Conservation (phyloP, 768 basidiomycete species). For the Boletus reticuloceps region DNA sequence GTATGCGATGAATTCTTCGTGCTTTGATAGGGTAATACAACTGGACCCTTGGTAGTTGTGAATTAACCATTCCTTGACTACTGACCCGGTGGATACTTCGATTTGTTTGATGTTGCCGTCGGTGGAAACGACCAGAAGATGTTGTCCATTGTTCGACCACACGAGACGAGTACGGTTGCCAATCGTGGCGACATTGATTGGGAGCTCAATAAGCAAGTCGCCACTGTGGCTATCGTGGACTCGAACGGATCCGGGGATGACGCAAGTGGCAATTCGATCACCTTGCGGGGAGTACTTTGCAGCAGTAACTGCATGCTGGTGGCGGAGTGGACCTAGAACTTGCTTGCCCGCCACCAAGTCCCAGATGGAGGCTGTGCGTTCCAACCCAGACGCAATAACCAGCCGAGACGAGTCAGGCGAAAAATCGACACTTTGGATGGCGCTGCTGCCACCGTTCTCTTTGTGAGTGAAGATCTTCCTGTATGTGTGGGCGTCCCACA, state of each 20-base stretch:
- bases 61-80: background rate
- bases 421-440: background rate
- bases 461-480: background rate
- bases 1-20: too few species aligned
- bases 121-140: background rate
- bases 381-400: background rate
- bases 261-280: background rate
- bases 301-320: too few species aligned
- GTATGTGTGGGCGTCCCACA: background rate
- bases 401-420: background rate
- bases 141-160: background rate
- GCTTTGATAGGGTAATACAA: background rate
- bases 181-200: too few species aligned
- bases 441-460: too few species aligned
- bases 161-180: background rate
- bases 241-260: background rate
- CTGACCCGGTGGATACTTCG: background rate
- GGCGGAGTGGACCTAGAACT: background rate
- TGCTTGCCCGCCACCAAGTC: background rate
- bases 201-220: background rate
- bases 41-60: background rate
- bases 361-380: background rate
- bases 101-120: background rate
- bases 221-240: background rate
- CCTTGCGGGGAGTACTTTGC: background rate